Percentiles rank a stretch among this genome's conserved stretches.
These are phyloP conservation scores for Talaromyces sp. DNA, from an alignment of 2,329 filamentous ascomycete species.

Conservation along the genomic window DNA sequence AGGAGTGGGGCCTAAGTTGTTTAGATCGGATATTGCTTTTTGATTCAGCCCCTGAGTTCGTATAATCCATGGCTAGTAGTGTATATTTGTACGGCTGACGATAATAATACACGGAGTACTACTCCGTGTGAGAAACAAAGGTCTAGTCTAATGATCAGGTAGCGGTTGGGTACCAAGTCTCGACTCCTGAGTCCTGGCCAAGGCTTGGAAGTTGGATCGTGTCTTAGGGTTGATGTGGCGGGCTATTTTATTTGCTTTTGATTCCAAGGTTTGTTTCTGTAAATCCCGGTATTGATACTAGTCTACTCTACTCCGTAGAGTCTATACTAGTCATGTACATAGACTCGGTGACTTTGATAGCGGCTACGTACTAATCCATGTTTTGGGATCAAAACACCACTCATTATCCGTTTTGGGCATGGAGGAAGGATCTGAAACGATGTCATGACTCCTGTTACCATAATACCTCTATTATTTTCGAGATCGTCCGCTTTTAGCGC, in stretches of 20 bases:
- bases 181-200: background rate
- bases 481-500: background rate
- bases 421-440: background rate
- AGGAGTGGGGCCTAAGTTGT: background rate
- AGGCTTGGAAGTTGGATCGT: background rate
- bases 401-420: background rate
- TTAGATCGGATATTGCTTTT: background rate
- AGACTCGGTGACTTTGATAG: background rate
- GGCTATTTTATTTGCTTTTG: background rate
- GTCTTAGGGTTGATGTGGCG: background rate
- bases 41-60: background rate
- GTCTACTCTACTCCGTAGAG: too few species aligned
- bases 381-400: background rate
- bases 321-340: background rate
- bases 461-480: background rate
- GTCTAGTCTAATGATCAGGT: background rate
- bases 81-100: background rate
- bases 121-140: background rate
- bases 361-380: background rate
- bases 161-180: background rate
- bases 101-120: background rate
- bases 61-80: background rate
- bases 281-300: background rate
- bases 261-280: background rate
- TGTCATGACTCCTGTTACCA: background rate